Base-by-base conservation (phyloP, 352 stramenopile species). In the Plasmopara halstedii region DNA sequence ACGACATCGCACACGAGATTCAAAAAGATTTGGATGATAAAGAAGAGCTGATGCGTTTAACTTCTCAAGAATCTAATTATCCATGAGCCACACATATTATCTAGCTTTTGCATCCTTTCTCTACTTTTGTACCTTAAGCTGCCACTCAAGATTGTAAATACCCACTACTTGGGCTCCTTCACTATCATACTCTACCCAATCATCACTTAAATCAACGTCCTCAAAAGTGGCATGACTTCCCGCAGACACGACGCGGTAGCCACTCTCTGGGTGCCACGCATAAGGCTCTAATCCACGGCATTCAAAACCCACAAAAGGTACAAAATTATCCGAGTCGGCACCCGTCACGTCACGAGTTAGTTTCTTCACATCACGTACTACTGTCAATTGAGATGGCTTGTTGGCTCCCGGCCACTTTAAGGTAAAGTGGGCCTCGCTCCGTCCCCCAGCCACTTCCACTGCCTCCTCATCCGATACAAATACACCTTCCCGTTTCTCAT, bases 131-230 rank as follows among this genome's bases (percentile, higher is more conserved):
- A 83, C 74, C 27, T 76, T 44, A 22, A 94, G 85, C 61, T 90
- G 91, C 67, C 83, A 81, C 56, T 89, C 76, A 38, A 94, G 34
- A 14, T 62, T 37, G 59, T 88, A 91, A 26, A 94, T 39, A 18
- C 83, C 83, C 10, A 94, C 76, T 0, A 78, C 84, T 51, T 89
- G 74, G 20, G 59, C 64, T 27, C 67, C 76, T 50, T 94, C 83
- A 18, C 83, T 79, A 47, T 94, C 83, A 55, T 90, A 94, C 39
- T 94, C 81, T 10, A 70, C 74, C 79, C 82, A 94, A 56, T 94
- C 83, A 23, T 91, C 83, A 33, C 67, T 74, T 31, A 90, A 52
- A 44, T 92, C 79, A 20, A 88, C 78, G 44, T 91, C 81, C 9
- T 88, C 70, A 39, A 91, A 89, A n/a, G 73, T 56, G 14, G 73